Base-by-base conservation (phyloP, 331 rosid species). In the Phaseolus coccineus region DNA sequence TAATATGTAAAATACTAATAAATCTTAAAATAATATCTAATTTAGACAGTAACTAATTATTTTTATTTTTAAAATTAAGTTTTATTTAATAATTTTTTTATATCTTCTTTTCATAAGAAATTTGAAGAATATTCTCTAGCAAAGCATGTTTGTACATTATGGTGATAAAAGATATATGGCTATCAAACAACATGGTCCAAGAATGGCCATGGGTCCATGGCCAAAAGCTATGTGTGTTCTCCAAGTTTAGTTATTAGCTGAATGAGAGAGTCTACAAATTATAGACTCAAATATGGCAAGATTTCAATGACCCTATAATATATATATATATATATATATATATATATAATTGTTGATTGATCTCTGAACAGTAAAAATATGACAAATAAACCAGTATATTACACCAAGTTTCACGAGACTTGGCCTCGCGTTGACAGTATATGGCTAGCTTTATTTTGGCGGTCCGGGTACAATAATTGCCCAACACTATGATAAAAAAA, bases 361-460 rank as follows among this genome's bases (percentile, higher is more conserved):
- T 64, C 28, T 6, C 8, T 9, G 8, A 62, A 48, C 14, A 55
- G 76, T 53, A 25, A 40, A 72, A 15, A 73, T 11, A 46, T 11
- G 16, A 56, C 22, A 46, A 53, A 66, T 11, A 24, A 71, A 16
- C 47, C 83, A 69, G 56, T 73, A 73, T 44, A 15, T 51, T 25
- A 51, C 62, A 61, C 55, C 87, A 47, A 55, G 75, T 76, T 46
- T 76, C 68, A 42, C 35, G 58, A 65, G 10, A 10, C 25, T 30
- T 51, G 65, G 73, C 73, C 81, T 37, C 74, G 6, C 30, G 12
- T 77, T 37, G 30, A 65, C 30, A 14, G 73, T 8, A 30, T 8
- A 47, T 69, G 82, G 82, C 56, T 51, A 73, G 56, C 56, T 55
- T 71, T 77, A 48, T 67, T 73, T 66, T 58, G 80, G 76, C 73